Conservation (phyloP, 1,284 basidiomycete genomes). For the Amylostereum areolatum region DNA sequence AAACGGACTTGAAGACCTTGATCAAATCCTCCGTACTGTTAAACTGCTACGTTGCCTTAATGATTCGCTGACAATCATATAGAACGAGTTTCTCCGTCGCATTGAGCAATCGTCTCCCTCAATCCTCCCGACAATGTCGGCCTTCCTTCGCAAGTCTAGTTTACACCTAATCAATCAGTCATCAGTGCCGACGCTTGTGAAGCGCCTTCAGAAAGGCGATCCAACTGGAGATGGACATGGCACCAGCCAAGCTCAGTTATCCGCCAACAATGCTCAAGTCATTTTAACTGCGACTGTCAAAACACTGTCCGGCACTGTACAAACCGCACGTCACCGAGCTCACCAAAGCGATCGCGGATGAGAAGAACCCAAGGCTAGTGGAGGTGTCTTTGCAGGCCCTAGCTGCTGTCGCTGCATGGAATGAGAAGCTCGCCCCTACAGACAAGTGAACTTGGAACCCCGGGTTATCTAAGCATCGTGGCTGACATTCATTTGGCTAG, state of each 20-base stretch:
- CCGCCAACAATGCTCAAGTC: conserved; percentile 41
- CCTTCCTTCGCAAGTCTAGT: conserved; percentile 68
- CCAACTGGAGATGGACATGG: conserved; percentile 22
- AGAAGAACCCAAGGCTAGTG: conserved; percentile 51
- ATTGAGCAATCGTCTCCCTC: conserved; percentile 65
- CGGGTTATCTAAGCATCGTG: background rate
- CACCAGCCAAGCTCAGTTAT: conserved; percentile 27
- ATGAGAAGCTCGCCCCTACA: conserved; percentile 46
- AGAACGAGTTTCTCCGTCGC: conserved; percentile 76
- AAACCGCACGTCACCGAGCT: conserved; percentile 74
- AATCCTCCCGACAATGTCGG: conserved; percentile 63
- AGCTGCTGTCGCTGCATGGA: conserved; percentile 57
- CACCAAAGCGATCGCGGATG: conserved; percentile 62
- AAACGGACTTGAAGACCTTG: conserved; percentile 77
- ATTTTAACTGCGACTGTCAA: conserved; percentile 67
- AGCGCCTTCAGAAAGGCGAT: conserved; percentile 51
- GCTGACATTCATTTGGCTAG: conserved; percentile 26
- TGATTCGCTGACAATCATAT: background rate
- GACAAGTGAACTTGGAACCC: conserved; percentile 57
- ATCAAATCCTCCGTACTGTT: conserved; percentile 68
- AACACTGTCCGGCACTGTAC: conserved; percentile 71
- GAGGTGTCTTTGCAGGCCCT: conserved; percentile 75
- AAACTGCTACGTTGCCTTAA: background rate
- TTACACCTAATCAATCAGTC: conserved; percentile 82
- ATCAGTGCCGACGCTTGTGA: conserved; percentile 74